Base-by-base conservation (phyloP, 1,284 basidiomycete species). In the Tylopilus orsonianus region DNA sequence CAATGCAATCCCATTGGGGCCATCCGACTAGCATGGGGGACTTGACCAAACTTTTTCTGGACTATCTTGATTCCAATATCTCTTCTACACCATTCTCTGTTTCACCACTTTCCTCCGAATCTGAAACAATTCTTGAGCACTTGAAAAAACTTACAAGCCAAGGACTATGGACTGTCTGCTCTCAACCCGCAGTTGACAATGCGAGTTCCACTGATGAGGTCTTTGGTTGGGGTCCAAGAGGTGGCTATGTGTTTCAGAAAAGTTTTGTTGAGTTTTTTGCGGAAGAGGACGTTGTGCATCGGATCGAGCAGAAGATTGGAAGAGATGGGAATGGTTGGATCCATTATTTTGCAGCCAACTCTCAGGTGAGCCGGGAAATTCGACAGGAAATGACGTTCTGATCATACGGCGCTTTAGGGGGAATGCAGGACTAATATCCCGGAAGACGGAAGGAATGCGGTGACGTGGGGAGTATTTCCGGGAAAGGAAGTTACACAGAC, bases 381-480 rank as follows among this genome's bases (percentile, higher is more conserved):
- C 8, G 34, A 6, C 13, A n/a, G 13, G 41, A 13, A 37, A 24
- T 42, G 3, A 49, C 45, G 34, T 16, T 27, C 48, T 33, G 29
- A 42, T 37, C 33, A 22, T 39, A 16, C 14, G 6, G 10, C n/a
- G 7, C 26, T 33, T 48, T 13, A 93, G 84, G 94, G 91, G 44
- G 88, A 94, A 50, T 85, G 85, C 59, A 74, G 76, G 50, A 93
- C 86, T 24, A 98, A 97, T 68, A 82, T 93, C 10, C 76, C 81
- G 2, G 81, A 86, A 26, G 84, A 83, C 32, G 87, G 83, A 8
- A 83, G 92, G 46, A 97, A 97, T 68, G 96, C 95, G 0, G 97
- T 99, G 22, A 99, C 97, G 0, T 99, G 96, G 97, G 96, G 96
- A 53, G 90, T 97, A 8, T 99, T 99, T 71, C 93, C 97, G 4